Base-by-base conservation (phyloP, 495 filamentous ascomycete genomes). In the Entonaema liquescens region DNA sequence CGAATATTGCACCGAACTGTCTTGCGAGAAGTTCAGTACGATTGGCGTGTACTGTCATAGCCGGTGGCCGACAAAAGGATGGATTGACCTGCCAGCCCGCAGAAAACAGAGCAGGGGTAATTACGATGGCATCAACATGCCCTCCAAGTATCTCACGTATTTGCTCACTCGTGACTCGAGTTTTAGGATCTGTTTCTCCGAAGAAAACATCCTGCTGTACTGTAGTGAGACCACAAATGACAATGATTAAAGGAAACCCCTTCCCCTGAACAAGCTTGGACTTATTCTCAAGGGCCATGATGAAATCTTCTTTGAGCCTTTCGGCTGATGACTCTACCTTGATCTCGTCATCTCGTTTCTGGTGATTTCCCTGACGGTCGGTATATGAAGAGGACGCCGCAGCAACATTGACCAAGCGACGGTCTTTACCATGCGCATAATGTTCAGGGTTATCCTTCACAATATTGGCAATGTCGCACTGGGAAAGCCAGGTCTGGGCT, bases 131-230 rank as follows among this genome's bases (percentile, higher is more conserved):
- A 0, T 73, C 40, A 5, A 74, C 63, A 52, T 75, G 58, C 3
- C 70, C 57, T 2, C 69, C 73, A 19, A 79, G 70, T 7, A 72
- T 28, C 2, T 76, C 33, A 7, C 79, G 78, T 0, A 76, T 72
- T 19, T 62, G 17, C 0, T 55, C 47, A 26, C 66, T 70, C 1
- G 58, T 78, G 19, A 78, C 71, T 2, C 56, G 28, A 7, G 61
- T 5, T 6, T 26, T 8, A 4, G 19, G 4, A 4, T 69, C 19
- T 0, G 52, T 55, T 9, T 73, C 38, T 1, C 71, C 69, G 17
- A 80, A 74, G 57, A 76, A 79, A 38, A 83, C 72, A 17, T 80
- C 77, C n/a, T 78, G 77, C 57, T 83, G 78, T 0, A 76, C 50
- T 9, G 78, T 78, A 2, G 77, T 73, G 0, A 74, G 75, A 5